A percentile compares a stretch with the other conserved stretches of the same genome.
Evolutionary conservation across 257 asterid genomes (phyloP).

Genomic region (Pogostemon cablin): DNA sequence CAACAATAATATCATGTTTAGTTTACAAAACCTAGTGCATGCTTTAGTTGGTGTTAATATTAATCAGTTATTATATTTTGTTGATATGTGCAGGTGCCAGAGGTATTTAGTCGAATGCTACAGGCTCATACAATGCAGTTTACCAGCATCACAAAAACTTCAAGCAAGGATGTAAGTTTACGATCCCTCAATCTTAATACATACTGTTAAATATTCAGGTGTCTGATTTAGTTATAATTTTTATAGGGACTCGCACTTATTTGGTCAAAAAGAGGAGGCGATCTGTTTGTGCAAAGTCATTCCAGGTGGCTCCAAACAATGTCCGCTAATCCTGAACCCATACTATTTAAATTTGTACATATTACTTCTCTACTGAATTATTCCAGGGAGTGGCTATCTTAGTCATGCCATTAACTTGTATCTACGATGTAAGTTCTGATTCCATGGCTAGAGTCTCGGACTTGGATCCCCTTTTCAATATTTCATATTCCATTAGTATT

Average conservation of each 20-base stretch:
- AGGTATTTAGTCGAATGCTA: conserved; percentile 90
- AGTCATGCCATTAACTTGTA: conserved; percentile 98
- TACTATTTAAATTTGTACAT: conserved; percentile 87
- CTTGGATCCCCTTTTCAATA: too few species aligned
- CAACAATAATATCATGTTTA: not conserved
- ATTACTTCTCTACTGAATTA: conserved; percentile 85
- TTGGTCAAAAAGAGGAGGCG: conserved; percentile 99
- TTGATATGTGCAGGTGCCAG: conserved; percentile 68
- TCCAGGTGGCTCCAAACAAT: conserved; percentile 97
- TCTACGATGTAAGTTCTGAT: conserved; percentile 68
- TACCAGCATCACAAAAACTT: conserved; percentile 91
- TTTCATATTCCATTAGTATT: too few species aligned
- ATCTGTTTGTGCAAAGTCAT: conserved; percentile 95
- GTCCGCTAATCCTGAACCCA: conserved; percentile 90
- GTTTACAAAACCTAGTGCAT: conserved; percentile 25
- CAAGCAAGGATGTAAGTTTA: conserved; percentile 89
- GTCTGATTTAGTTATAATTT: conserved; percentile 32
- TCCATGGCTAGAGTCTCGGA: conserved; percentile 6
- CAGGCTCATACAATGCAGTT: conserved; percentile 93
- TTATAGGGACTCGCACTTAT: conserved; percentile 90
- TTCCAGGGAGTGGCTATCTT: conserved; percentile 98
- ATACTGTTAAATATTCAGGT: conserved; percentile 12
- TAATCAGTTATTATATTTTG: conserved; percentile 12
- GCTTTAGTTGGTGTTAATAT: conserved; percentile 29
- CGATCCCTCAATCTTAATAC: conserved; percentile 25